Percentiles rank a stretch among this genome's conserved stretches.
These are phyloP conservation scores for Allium cepa DNA, from an alignment of 106 monocot genomes.

Conservation along the genomic window DNA sequence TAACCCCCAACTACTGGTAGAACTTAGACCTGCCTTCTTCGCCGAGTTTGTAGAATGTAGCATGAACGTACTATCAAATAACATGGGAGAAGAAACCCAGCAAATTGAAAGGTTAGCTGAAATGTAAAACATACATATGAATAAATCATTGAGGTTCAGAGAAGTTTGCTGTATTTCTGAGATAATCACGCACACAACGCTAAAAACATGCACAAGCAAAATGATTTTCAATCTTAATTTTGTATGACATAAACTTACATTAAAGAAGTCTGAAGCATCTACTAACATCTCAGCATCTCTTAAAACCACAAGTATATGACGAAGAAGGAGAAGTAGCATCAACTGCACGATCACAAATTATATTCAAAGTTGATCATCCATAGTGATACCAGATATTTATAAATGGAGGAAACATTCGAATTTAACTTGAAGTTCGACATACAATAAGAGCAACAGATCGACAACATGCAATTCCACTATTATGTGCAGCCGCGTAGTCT, in stretches of 20 bases:
- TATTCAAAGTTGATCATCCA: neutral
- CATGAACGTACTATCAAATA: slow-evolving; percentile 77
- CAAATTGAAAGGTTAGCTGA: slow-evolving; percentile 76
- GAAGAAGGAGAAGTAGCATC: slow-evolving; percentile 76
- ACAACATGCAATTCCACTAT: slow-evolving; percentile 63
- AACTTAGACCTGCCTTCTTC: slow-evolving; percentile 31
- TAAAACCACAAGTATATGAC: slow-evolving; percentile 51
- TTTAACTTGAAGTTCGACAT: slow-evolving; percentile 10
- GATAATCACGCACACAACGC: neutral
- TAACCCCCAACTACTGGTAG: no score
- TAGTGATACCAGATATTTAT: neutral
- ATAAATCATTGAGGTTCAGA: neutral
- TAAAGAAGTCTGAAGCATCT: slow-evolving; percentile 57
- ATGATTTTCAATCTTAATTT: neutral
- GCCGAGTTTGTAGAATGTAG: slow-evolving; percentile 40
- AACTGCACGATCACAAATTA: slow-evolving; percentile 28
- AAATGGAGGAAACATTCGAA: neutral
- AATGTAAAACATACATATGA: neutral
- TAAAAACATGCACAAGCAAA: neutral
- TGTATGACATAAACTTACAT: slow-evolving; percentile 34
- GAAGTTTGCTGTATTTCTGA: neutral
- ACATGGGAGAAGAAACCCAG: slow-evolving; percentile 73
- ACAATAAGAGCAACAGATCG: slow-evolving; percentile 67
- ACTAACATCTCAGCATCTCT: slow-evolving; percentile 44
- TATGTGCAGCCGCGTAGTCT: slow-evolving; percentile 50